Evolutionary conservation across 345 rosid species (phyloP).

Genomic region (Xanthoceras sorbifolium): DNA sequence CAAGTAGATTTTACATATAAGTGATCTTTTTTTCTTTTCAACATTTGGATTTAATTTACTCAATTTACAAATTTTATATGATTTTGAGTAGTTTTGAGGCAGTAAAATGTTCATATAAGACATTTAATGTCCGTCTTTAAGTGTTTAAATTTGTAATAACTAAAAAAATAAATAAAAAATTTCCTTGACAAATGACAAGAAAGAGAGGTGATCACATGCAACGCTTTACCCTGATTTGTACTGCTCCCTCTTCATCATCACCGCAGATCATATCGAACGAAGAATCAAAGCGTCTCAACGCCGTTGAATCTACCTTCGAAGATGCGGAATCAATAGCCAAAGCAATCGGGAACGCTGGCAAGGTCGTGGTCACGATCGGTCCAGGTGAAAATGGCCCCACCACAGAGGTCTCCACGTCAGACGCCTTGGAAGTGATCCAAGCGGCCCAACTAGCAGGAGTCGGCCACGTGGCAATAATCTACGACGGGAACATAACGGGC

Average conservation of each 20-base stretch:
- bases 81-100: too few relatives aligned
- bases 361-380: slow-evolving; percentile 81
- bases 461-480: slow-evolving; percentile 76
- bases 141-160: too few relatives aligned
- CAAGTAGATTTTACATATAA: too few relatives aligned
- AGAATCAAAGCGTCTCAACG: slow-evolving; percentile 76
- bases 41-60: too few relatives aligned
- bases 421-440: slow-evolving; percentile 72
- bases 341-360: slow-evolving; percentile 97
- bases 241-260: not conserved
- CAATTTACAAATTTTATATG: too few relatives aligned
- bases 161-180: too few relatives aligned
- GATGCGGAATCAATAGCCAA: slow-evolving; percentile 82
- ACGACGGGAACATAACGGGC: slow-evolving; percentile 41
- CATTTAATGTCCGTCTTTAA: too few relatives aligned
- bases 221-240: not conserved
- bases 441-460: slow-evolving; percentile 90
- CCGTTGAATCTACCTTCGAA: slow-evolving; percentile 71
- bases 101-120: too few relatives aligned
- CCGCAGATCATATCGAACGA: slow-evolving; percentile 80
- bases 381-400: slow-evolving; percentile 72
- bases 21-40: too few relatives aligned
- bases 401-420: slow-evolving; percentile 58
- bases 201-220: too few relatives aligned
- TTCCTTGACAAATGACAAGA: too few relatives aligned